These are phyloP conservation scores for Knoxia roxburghii DNA, from an alignment of 257 asterid genomes.

Conservation along the genomic window DNA sequence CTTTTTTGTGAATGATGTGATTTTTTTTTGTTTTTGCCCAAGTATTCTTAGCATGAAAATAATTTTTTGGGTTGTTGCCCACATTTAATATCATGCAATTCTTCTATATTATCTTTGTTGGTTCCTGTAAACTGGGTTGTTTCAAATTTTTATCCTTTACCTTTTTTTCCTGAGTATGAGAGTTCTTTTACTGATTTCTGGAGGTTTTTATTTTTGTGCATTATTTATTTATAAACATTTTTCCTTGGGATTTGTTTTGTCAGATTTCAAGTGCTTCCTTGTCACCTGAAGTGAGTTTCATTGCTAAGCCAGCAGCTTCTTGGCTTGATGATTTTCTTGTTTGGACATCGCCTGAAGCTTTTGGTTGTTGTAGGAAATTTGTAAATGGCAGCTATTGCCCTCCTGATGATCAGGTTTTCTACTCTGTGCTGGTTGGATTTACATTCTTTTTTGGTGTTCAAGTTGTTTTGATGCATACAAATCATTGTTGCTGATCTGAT, in stretches of 20 bases:
- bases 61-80: not conserved
- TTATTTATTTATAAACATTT: not conserved
- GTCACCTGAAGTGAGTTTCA: conserved; percentile 79
- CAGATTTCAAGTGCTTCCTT: conserved; percentile 94
- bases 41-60: not conserved
- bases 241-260: conserved; percentile 11
- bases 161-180: not conserved
- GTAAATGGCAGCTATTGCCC: conserved; percentile 86
- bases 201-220: not conserved
- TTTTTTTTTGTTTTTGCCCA: not conserved
- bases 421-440: conserved; percentile 2
- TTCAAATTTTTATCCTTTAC: not conserved
- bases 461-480: not conserved
- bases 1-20: not conserved
- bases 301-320: conserved; percentile 99
- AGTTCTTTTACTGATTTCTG: not conserved
- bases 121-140: not conserved
- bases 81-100: not conserved
- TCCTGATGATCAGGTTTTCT: conserved; percentile 83
- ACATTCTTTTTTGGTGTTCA: not conserved
- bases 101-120: not conserved
- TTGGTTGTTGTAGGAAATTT: conserved; percentile 94
- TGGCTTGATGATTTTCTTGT: conserved; percentile 99
- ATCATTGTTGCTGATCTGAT: not conserved
- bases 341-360: conserved; percentile 97